Evolutionary conservation across 2,329 filamentous ascomycete genomes (phyloP), one percentile per base, ranked within the genome.

Genomic region (Fusarium austroafricanum): DNA sequence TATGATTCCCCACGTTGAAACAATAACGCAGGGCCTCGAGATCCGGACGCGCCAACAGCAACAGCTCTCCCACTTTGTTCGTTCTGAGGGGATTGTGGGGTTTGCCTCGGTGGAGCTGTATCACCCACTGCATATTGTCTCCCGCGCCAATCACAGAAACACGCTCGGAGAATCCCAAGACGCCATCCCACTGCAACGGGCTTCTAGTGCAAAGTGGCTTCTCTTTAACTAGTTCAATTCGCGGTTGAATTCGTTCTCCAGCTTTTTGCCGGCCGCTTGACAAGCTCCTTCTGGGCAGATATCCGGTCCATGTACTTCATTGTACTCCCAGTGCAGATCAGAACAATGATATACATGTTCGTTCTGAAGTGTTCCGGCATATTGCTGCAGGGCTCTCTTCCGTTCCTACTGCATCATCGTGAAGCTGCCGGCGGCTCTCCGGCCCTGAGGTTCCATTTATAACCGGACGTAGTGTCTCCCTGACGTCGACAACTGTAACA

Each of bases 61-160:
- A 61, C 60, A 55, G 49, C 55, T 59, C 37, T 68, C 46, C 60
- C 46, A 68, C 55, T 55, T 52, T 56, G 61, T 55, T 60, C 63
- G 65, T 55, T 60, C 62, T 68, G 64, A 61, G 71, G 59, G 61
- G 54, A 60, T 65, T 73, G 73, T 75, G 73, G 73, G 73, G 73
- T 73, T 71, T 47, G 54, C 64, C 53, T 68, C 50, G 57, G 61
- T 62, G 71, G 68, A 69, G 65, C 59, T 73, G 61, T 62, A 71
- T 55, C 62, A 64, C 52, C 61, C 66, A 71, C 63, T 68, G 71
- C 71, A 69, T 65, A 40, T 61, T 61, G 68, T 71, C 69, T 75
- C 74, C 74, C 74, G 74, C 74, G 33, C 74, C 74, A 75, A 75
- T 75, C 74, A 75, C 59, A 54, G 47, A 31, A 47, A 60, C 54